Evolutionary conservation across 73 alveolate species (phyloP).

Genomic region (Diophrys sp.): DNA sequence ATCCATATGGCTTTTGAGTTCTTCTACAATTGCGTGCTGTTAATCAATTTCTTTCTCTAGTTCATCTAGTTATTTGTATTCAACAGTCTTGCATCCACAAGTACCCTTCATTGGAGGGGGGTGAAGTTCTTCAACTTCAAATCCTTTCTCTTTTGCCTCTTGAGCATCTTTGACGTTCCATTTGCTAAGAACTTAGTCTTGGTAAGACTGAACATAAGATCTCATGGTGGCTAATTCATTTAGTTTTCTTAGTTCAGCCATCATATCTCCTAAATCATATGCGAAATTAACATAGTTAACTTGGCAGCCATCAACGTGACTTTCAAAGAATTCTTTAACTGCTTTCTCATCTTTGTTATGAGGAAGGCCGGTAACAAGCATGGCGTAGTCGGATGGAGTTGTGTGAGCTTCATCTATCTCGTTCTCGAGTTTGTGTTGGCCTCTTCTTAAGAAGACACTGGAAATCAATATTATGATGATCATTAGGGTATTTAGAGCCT

Average conservation of each 20-base stretch:
- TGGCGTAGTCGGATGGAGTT: conserved; percentile 29
- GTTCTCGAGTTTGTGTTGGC: background rate
- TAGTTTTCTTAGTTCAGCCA: conserved; percentile 3
- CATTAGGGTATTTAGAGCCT: conserved; percentile 1
- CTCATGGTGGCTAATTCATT: background rate
- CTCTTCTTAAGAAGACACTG: conserved; percentile 8
- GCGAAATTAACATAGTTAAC: conserved; percentile 24
- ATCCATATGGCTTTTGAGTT: conserved; percentile 10
- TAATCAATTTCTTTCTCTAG: background rate
- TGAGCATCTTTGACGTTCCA: conserved; percentile 1
- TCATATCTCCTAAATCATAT: conserved; percentile 21
- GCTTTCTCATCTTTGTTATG: conserved; percentile 14
- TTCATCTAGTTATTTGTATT: conserved; percentile 5
- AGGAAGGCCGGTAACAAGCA: conserved; percentile 16
- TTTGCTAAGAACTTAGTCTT: background rate
- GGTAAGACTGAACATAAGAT: background rate
- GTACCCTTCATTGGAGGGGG: conserved; percentile 17
- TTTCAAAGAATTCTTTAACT: conserved; percentile 2
- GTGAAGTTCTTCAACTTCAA: conserved; percentile 8
- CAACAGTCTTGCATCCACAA: conserved; percentile 10
- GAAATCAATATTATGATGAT: conserved; percentile 10
- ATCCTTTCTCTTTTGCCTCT: conserved; percentile 15
- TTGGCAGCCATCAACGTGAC: background rate
- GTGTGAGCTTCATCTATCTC: conserved; percentile 16
- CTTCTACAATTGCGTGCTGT: background rate